Percentiles rank a stretch among this genome's conserved stretches.
Evolutionary conservation across 2,329 filamentous ascomycete genomes (phyloP).

Genomic region (Penicillium concentricum): DNA sequence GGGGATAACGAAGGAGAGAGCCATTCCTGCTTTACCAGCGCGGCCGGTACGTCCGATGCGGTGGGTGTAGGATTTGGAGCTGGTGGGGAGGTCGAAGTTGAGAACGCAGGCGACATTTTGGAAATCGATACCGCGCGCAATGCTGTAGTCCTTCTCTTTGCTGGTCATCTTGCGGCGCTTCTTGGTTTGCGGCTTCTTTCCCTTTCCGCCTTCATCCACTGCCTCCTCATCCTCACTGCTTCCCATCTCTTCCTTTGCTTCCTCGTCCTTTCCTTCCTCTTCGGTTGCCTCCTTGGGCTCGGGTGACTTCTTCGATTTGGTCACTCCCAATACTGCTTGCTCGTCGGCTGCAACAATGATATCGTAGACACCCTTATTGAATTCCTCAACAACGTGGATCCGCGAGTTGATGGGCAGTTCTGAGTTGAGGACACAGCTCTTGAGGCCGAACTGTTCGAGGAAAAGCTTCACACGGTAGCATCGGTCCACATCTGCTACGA

Average conservation of each 20-base stretch:
- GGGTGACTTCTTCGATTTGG: conserved; percentile 34
- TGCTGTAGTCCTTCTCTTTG: conserved; percentile 84
- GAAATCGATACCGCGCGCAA: conserved; percentile 97
- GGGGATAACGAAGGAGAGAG: conserved; percentile 91
- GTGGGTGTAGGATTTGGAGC: conserved; percentile 92
- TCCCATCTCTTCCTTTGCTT: conserved; percentile 30
- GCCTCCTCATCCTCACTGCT: conserved; percentile 42
- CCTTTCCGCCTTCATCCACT: conserved; percentile 30
- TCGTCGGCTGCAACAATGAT: conserved; percentile 97
- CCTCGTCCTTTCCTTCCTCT: conserved; percentile 26
- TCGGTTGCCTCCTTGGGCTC: conserved; percentile 26
- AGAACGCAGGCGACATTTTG: conserved; percentile 91
- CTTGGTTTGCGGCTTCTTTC: conserved; percentile 36
- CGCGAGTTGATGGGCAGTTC: conserved; percentile 91
- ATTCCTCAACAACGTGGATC: conserved; percentile 93
- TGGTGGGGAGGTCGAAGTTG: conserved; percentile 92
- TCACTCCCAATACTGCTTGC: conserved; percentile 71
- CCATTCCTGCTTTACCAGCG: conserved; percentile 88
- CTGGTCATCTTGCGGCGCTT: conserved; percentile 65
- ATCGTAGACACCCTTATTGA: conserved; percentile 95
- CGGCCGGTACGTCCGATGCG: conserved; percentile 91
- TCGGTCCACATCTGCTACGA: conserved; percentile 81
- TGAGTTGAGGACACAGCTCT: conserved; percentile 89
- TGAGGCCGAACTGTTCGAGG: conserved; percentile 93
- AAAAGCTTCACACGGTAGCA: conserved; percentile 94